A percentile compares a stretch with the other conserved stretches of the same genome.
Evolutionary conservation across 1,284 basidiomycete species (phyloP).

Genomic region (Erythrobasidium hasegawianum): DNA sequence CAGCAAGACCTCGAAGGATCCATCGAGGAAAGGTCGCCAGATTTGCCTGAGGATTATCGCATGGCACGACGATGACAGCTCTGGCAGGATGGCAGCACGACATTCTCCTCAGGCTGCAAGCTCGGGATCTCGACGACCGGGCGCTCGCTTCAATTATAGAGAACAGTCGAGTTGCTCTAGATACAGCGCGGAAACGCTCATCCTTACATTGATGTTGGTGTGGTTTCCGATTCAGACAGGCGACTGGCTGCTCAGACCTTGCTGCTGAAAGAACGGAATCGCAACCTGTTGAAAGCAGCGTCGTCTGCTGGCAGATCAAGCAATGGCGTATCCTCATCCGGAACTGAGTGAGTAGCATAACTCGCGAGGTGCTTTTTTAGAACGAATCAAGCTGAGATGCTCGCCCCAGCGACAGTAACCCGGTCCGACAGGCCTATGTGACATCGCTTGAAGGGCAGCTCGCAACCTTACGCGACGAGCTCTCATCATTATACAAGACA

Average conservation of each 20-base stretch:
- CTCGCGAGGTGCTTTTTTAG: too few species aligned
- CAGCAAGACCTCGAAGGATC: too few species aligned
- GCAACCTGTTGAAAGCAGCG: conserved; percentile 72
- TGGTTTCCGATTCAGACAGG: conserved; percentile 49
- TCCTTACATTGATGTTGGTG: neutral
- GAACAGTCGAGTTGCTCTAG: conserved; percentile 13
- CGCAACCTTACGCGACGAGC: conserved; percentile 79
- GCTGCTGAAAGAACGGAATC: conserved; percentile 81
- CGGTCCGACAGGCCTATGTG: conserved; percentile 79
- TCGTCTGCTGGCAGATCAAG: conserved; percentile 54
- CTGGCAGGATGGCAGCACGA: conserved; percentile 28
- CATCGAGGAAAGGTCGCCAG: too few species aligned
- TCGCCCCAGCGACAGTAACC: conserved; percentile 53
- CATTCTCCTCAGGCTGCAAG: conserved; percentile 30
- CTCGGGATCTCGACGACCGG: conserved; percentile 26
- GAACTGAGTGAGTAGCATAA: too few species aligned
- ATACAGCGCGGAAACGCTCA: neutral
- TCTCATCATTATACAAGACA: conserved; percentile 90
- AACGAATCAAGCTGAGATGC: neutral
- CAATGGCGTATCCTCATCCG: neutral
- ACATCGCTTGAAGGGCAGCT: conserved; percentile 89
- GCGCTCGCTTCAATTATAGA: conserved; percentile 27
- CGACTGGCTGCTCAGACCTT: conserved; percentile 83
- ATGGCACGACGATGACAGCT: neutral
- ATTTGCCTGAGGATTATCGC: neutral